These are phyloP conservation scores for Acrasis kona DNA, from an alignment of 78 protist genomes.

Conservation along the genomic window DNA sequence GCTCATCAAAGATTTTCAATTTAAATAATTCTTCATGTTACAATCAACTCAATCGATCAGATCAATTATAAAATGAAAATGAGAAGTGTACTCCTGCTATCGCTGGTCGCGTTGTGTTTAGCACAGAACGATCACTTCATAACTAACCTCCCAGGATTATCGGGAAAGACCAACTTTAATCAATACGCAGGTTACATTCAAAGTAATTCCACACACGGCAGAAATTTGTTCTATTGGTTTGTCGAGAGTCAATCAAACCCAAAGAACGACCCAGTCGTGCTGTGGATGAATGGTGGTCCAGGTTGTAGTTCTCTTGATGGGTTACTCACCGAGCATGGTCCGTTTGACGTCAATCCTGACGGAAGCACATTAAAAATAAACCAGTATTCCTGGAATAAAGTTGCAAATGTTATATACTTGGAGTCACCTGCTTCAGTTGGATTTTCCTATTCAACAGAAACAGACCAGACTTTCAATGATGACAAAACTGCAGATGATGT, in stretches of 20 bases:
- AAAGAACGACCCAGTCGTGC: conserved; percentile 43
- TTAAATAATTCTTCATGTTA: no score
- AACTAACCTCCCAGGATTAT: conserved; percentile 6
- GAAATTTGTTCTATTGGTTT: conserved; percentile 49
- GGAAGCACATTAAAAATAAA: neutral
- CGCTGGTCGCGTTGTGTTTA: no score
- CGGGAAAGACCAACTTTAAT: neutral
- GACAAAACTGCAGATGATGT: conserved; percentile 5
- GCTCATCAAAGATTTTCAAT: no score
- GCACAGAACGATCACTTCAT: no score
- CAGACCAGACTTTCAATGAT: neutral
- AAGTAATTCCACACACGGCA: no score
- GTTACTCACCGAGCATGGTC: conserved; percentile 14
- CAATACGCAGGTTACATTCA: conserved; percentile 25
- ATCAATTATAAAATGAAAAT: no score
- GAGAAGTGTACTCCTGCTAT: no score
- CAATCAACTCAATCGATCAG: no score
- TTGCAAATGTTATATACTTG: conserved; percentile 40
- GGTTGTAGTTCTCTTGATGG: conserved; percentile 39
- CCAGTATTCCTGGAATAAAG: conserved; percentile 23
- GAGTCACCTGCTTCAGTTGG: conserved; percentile 57
- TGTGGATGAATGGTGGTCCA: conserved; percentile 78
- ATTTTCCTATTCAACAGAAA: conserved; percentile 20
- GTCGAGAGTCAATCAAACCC: conserved; percentile 44
- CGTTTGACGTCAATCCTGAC: neutral